A percentile compares a stretch with the other conserved stretches of the same genome.
phyloP scores from a whole-genome alignment of 352 stramenopile genomes.

The Globisporangium camurandrum region DNA sequence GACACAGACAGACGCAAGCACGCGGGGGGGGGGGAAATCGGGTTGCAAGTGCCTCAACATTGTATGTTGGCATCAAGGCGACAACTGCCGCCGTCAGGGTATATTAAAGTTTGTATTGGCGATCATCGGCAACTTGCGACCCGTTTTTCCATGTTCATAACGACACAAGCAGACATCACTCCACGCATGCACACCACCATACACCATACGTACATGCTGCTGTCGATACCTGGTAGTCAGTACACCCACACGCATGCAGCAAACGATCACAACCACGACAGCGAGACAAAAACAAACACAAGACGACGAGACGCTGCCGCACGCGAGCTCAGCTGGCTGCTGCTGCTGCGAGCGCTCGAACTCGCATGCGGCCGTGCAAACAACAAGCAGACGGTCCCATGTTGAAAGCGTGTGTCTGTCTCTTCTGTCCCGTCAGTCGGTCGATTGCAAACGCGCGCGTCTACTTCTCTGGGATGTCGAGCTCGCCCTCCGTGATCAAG shows the following conservation, averaged over 20 bases:
- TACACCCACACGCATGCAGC: slow-evolving; percentile 1
- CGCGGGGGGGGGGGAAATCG: too few species aligned
- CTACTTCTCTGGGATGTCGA: slow-evolving; percentile 97
- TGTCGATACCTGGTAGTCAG: too few species aligned
- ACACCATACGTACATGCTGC: too few species aligned
- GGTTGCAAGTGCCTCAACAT: too few species aligned
- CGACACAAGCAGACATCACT: too few species aligned
- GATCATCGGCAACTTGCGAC: too few species aligned
- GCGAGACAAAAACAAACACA: background rate
- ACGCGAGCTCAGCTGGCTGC: background rate
- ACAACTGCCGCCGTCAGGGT: too few species aligned
- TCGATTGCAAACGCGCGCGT: slow-evolving; percentile 5
- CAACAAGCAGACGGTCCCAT: slow-evolving; percentile 10
- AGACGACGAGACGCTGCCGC: too few species aligned
- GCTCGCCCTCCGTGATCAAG: slow-evolving; percentile 94
- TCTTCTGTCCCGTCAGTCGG: slow-evolving; percentile 3
- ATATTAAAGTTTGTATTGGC: too few species aligned
- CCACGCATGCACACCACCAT: background rate
- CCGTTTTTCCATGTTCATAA: too few species aligned
- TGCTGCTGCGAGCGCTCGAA: background rate
- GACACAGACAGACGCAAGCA: too few species aligned
- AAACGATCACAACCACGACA: background rate
- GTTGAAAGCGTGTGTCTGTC: slow-evolving; percentile 9
- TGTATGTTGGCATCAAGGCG: too few species aligned
- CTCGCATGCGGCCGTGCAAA: background rate